Conservation (phyloP, 768 basidiomycete genomes). For the Trametes gibbosa region DNA sequence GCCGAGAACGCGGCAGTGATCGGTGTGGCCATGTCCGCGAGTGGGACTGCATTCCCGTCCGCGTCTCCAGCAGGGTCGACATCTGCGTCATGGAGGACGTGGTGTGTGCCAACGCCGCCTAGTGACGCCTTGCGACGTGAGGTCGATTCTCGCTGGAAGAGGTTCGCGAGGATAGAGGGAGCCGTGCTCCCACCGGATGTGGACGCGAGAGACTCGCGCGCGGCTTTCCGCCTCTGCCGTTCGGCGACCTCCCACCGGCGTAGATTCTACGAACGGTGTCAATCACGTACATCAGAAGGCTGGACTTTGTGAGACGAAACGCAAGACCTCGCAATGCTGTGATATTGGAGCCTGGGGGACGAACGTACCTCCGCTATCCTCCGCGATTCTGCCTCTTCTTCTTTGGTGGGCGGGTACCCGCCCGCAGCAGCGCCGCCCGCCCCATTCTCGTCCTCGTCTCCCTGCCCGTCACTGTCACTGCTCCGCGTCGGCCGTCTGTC, state of each 20-base stretch:
- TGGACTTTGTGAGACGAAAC: too few relatives aligned
- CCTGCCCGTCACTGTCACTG: slow-evolving; percentile 20
- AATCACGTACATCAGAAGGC: too few relatives aligned
- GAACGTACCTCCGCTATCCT: slow-evolving; percentile 66
- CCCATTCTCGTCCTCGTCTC: slow-evolving; percentile 19
- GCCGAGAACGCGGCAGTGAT: slow-evolving; percentile 32
- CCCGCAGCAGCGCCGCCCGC: slow-evolving; percentile 29
- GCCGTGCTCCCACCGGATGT: slow-evolving; percentile 22
- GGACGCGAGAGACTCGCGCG: slow-evolving; percentile 49
- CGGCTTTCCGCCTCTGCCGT: slow-evolving; percentile 69
- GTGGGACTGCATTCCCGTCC: slow-evolving; percentile 43
- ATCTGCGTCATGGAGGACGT: slow-evolving; percentile 40
- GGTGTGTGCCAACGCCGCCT: slow-evolving; percentile 44
- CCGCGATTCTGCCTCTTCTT: slow-evolving; percentile 66
- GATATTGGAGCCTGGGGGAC: too few relatives aligned
- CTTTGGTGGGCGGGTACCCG: slow-evolving; percentile 64
- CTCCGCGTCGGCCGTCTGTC: slow-evolving; percentile 34
- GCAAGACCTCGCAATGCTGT: too few relatives aligned
- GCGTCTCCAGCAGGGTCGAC: slow-evolving; percentile 22
- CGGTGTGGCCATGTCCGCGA: slow-evolving; percentile 46
- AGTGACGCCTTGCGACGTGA: slow-evolving; percentile 3
- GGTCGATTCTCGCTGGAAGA: slow-evolving; percentile 48
- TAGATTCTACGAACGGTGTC: slow-evolving; percentile 52
- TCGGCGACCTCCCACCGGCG: slow-evolving; percentile 77
- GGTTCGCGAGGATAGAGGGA: slow-evolving; percentile 52